These are phyloP conservation scores for Syzygium jambos DNA, from an alignment of 345 rosid species.

Conservation along the genomic window DNA sequence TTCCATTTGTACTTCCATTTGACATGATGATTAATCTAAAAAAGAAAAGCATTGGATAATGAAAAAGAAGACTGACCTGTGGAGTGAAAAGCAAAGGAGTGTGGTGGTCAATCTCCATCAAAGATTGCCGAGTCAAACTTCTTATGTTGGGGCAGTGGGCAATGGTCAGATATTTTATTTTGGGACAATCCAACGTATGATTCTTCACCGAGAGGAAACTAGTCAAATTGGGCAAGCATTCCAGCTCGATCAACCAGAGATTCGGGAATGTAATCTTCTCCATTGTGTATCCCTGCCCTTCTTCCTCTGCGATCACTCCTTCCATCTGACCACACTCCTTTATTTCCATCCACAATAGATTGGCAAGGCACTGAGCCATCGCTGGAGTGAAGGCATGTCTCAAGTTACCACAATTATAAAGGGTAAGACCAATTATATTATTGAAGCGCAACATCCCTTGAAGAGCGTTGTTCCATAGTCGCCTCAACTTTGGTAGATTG, in stretches of 20 bases:
- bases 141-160: not conserved
- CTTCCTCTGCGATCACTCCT: not conserved
- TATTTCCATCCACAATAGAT: rapidly evolving
- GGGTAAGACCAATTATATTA: rapidly evolving
- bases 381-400: not conserved
- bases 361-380: not conserved
- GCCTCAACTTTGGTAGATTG: not conserved
- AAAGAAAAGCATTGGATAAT: not conserved
- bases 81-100: not conserved
- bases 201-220: not conserved
- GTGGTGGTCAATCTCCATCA: not conserved
- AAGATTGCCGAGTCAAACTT: not conserved
- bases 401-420: not conserved
- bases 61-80: not conserved
- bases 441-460: not conserved
- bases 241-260: rapidly evolving
- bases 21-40: not conserved
- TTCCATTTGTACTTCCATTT: not conserved
- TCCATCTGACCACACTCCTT: not conserved
- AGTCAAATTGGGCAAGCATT: not conserved
- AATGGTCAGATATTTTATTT: rapidly evolving
- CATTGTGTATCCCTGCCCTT: rapidly evolving
- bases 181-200: not conserved
- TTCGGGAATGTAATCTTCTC: not conserved
- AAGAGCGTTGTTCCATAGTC: not conserved